Percentiles rank a stretch among this genome's conserved stretches.
These are phyloP conservation scores for Ciborinia camelliae DNA, from an alignment of 2,329 filamentous ascomycete species.

Conservation along the genomic window DNA sequence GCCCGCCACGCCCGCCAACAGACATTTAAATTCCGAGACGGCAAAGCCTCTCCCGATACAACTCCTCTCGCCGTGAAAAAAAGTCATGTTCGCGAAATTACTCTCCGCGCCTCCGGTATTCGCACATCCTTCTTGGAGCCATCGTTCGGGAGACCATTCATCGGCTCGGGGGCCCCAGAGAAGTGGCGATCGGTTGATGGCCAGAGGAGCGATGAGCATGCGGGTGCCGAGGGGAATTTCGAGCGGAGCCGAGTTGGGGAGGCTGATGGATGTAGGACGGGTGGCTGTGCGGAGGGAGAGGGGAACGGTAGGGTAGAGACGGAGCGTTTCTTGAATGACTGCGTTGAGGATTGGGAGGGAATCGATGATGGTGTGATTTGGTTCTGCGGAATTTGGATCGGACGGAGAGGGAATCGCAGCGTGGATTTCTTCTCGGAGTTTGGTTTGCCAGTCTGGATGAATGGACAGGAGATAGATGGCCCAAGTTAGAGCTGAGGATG, in stretches of 20 bases:
- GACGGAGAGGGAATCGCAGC: constrained; percentile 42
- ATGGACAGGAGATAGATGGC: constrained; percentile 52
- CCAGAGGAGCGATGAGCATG: constrained; percentile 52
- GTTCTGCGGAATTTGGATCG: constrained; percentile 18
- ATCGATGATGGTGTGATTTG: constrained; percentile 53
- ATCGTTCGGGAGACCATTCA: constrained; percentile 59
- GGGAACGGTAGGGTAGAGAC: constrained; percentile 64
- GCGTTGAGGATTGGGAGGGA: constrained; percentile 63
- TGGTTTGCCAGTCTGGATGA: constrained; percentile 54
- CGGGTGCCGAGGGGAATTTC: constrained; percentile 57
- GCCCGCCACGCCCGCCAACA: constrained; percentile 1
- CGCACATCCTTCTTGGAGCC: constrained; percentile 39
- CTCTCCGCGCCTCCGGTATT: constrained; percentile 64
- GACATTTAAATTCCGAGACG: constrained; percentile 62
- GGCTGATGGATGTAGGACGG: constrained; percentile 52
- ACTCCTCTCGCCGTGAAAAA: constrained; percentile 78
- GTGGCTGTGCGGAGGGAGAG: constrained; percentile 59
- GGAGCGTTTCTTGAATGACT: constrained; percentile 64
- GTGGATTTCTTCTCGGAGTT: constrained; percentile 57
- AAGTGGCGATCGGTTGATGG: constrained; percentile 52
- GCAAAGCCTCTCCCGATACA: constrained; percentile 83
- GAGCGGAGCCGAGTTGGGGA: constrained; percentile 54
- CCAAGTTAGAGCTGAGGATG: constrained; percentile 70
- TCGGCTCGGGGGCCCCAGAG: constrained; percentile 60
- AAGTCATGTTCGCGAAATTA: constrained; percentile 78